Percentiles rank a stretch among this genome's conserved stretches.
phyloP scores from a whole-genome alignment of 1,284 basidiomycete genomes.

The Cystobasidium sp. region DNA sequence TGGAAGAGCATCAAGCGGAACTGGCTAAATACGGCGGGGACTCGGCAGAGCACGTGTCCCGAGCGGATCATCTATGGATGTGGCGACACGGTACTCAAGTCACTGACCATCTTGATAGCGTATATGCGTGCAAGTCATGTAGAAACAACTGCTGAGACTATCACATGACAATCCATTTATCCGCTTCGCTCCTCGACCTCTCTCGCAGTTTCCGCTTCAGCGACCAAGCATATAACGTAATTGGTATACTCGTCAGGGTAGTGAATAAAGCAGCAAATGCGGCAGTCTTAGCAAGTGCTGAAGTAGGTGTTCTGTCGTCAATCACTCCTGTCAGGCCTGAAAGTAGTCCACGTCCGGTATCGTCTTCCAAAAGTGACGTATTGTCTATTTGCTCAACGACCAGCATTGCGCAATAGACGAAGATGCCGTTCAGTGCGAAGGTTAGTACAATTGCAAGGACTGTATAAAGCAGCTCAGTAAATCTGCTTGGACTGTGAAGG shows the following conservation, averaged over 20 bases:
- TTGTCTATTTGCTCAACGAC: background rate
- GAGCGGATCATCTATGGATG: too few relatives aligned
- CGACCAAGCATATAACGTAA: background rate
- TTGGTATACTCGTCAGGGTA: background rate
- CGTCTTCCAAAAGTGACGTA: background rate
- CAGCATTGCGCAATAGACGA: background rate
- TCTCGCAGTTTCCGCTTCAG: background rate
- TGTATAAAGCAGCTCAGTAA: background rate
- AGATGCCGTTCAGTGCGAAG: background rate
- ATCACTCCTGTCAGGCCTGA: background rate
- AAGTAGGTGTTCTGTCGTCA: background rate
- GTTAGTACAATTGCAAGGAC: background rate
- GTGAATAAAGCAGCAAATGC: constrained; percentile 12
- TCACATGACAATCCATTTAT: constrained; percentile 2
- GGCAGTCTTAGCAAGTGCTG: constrained; percentile 9
- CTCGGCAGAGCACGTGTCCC: too few relatives aligned
- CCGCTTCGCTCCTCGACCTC: background rate
- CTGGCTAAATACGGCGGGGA: too few relatives aligned
- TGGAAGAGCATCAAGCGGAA: too few relatives aligned
- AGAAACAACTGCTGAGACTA: background rate
- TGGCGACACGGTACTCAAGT: too few relatives aligned
- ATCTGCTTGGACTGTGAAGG: too few relatives aligned
- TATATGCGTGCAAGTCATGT: too few relatives aligned
- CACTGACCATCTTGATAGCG: too few relatives aligned
- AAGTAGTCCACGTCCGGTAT: background rate